These are phyloP conservation scores for Pelargonium citronellum DNA, from an alignment of 441 rosid species.

Conservation along the genomic window DNA sequence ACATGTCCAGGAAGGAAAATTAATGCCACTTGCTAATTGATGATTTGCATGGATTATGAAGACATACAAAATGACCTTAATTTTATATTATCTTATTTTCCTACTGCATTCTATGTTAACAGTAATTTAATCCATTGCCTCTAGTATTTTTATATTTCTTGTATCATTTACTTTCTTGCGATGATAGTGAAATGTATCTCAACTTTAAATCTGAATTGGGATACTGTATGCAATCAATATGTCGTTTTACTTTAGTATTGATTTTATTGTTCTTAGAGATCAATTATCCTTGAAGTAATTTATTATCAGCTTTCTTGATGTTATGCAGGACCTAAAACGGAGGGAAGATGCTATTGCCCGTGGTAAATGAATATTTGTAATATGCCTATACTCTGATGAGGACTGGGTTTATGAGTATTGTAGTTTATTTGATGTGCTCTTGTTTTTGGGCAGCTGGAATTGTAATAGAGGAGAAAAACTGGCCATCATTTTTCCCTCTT, in stretches of 20 bases:
- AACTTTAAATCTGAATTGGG: neutral
- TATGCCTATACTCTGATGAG: conserved; percentile 6
- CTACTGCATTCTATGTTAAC: neutral
- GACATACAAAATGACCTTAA: neutral
- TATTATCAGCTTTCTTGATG: conserved; percentile 18
- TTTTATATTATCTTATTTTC: neutral
- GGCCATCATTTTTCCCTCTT: conserved; percentile 87
- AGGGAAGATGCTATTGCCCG: conserved; percentile 80
- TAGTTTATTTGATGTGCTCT: neutral
- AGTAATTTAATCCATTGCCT: neutral
- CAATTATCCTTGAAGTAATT: conserved; percentile 6
- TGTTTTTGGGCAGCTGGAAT: conserved; percentile 59
- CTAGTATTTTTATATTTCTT: neutral
- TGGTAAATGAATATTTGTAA: conserved; percentile 30
- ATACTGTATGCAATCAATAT: neutral
- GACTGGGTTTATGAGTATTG: neutral
- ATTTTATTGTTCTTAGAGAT: conserved; percentile 6
- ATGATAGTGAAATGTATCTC: neutral
- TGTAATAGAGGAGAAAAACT: conserved; percentile 87
- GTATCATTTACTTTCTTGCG: neutral
- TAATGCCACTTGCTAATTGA: neutral
- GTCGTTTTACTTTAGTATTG: neutral
- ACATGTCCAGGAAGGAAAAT: neutral
- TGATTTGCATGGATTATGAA: neutral
- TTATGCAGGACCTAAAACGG: conserved; percentile 67